These are phyloP conservation scores for Cajanus cajan DNA, from an alignment of 306 rosid genomes.

Conservation along the genomic window DNA sequence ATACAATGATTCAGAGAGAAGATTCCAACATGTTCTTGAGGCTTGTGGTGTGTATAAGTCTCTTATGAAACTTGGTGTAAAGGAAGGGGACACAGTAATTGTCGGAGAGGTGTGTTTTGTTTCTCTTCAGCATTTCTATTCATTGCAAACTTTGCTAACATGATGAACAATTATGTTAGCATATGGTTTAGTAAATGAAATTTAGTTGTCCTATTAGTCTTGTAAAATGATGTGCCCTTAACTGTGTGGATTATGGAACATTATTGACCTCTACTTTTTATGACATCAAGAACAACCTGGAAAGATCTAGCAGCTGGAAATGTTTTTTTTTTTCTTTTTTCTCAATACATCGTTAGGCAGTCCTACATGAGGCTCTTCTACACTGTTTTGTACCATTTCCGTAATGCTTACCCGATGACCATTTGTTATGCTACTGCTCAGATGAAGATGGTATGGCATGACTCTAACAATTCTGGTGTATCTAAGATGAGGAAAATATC, in stretches of 20 bases:
- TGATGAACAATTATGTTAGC: constrained; percentile 11
- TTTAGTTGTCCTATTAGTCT: background rate
- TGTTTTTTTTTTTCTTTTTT: too few relatives aligned
- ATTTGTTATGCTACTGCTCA: constrained; percentile 38
- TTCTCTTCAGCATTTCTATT: constrained; percentile 25
- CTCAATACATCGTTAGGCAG: background rate
- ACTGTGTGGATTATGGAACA: background rate
- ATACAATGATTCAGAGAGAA: constrained; percentile 83
- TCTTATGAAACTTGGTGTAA: constrained; percentile 75
- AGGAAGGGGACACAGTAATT: constrained; percentile 85
- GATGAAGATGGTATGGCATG: constrained; percentile 96
- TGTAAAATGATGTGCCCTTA: background rate
- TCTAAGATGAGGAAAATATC: constrained; percentile 62
- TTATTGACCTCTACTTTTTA: constrained; percentile 13
- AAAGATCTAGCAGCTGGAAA: background rate
- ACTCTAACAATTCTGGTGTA: constrained; percentile 46
- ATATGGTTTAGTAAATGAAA: constrained; percentile 18
- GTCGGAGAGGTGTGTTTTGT: constrained; percentile 66
- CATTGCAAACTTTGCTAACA: constrained; percentile 11
- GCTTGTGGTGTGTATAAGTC: constrained; percentile 91
- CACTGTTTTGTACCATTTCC: constrained; percentile 18
- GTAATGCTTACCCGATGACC: constrained; percentile 13
- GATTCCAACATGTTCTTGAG: constrained; percentile 93
- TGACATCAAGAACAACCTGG: constrained; percentile 19
- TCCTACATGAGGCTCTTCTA: constrained; percentile 20